Evolutionary conservation across 208 protist species (phyloP), one percentile per base, ranked within the genome.

Genomic region (Naegleria fowleri): DNA sequence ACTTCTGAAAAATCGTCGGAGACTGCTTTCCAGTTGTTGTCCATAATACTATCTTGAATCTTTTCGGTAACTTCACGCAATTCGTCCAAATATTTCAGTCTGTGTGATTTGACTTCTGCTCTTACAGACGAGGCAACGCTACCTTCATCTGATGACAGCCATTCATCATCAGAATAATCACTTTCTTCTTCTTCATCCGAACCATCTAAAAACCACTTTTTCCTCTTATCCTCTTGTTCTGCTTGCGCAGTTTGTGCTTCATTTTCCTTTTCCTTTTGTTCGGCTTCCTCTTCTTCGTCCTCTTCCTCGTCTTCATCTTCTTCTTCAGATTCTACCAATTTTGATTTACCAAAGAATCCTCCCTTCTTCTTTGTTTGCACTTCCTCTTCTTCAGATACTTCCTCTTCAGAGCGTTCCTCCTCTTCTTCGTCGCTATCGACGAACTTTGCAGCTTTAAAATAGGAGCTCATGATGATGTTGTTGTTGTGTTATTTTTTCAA

Each of bases 131-230:
- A 48, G 43, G 43, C 88, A 25, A 59, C 88, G 9, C 58, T 41
- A 19, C 29, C 41, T 51, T 90, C 88, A 2, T 59, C 48, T 7
- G 40, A 33, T 29, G 39, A 51, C 6, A 40, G 38, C 16, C 19
- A 41, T 87, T 38, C 40, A 51, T 83, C 75, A 39, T 83, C 75
- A 83, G 75, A 83, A 36, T 40, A n/a, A 83, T n/a, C 75, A 40
- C n/a, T n/a, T 83, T 40, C 75, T 15, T 83, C 75, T 83, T 83
- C 75, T 83, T 83, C 75, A n/a, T 83, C 75, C 33, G 22, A n/a
- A 39, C 33, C 33, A 38, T 41, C 29, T n/a, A 22, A 19, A 25
- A 43, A 67, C 55, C 55, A 67, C 22, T 67, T 67, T 67, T 67
- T 67, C 55, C 55, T 67, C 55, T 67, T 67, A 67, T 67, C 55